Percentiles rank a stretch among this genome's conserved stretches.
Conservation (phyloP, 179 eudicot genomes). For the Beta corolliflora region DNA sequence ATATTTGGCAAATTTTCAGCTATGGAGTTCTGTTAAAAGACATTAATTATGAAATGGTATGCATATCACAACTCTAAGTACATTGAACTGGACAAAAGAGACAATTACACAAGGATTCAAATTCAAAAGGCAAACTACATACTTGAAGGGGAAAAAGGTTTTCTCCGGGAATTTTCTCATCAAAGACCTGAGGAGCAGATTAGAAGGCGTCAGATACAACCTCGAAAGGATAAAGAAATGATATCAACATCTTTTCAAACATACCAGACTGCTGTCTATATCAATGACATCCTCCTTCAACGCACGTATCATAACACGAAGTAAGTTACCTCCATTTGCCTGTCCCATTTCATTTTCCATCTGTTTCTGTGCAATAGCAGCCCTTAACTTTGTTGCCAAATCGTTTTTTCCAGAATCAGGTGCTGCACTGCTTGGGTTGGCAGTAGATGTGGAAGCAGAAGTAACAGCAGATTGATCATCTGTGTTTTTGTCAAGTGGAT, state of each 20-base stretch:
- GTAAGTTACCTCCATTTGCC: conserved; percentile 76
- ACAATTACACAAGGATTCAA: conserved; percentile 6
- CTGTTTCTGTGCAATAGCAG: conserved; percentile 87
- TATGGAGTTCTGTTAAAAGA: background rate
- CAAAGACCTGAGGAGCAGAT: conserved; percentile 64
- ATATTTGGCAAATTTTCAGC: background rate
- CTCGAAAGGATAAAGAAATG: conserved; percentile 3
- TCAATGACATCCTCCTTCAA: conserved; percentile 80
- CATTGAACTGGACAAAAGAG: conserved; percentile 1
- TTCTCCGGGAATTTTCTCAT: conserved; percentile 85
- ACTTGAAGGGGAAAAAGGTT: conserved; percentile 94
- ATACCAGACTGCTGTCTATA: conserved; percentile 84
- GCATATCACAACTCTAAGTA: background rate
- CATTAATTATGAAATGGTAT: background rate
- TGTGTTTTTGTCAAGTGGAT: conserved; percentile 56
- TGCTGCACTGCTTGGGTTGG: conserved; percentile 44
- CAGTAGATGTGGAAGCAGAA: conserved; percentile 73
- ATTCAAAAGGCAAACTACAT: conserved; percentile 11
- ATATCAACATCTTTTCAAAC: conserved; percentile 19
- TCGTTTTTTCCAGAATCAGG: conserved; percentile 61
- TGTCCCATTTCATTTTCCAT: conserved; percentile 74
- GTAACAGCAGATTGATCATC: conserved; percentile 53
- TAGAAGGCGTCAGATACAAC: conserved; percentile 6
- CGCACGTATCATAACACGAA: conserved; percentile 82
- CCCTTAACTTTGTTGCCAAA: conserved; percentile 84